A percentile compares a stretch with the other conserved stretches of the same genome.
phyloP scores from a whole-genome alignment of 345 rosid species.

The Eucalyptus brandiana region DNA sequence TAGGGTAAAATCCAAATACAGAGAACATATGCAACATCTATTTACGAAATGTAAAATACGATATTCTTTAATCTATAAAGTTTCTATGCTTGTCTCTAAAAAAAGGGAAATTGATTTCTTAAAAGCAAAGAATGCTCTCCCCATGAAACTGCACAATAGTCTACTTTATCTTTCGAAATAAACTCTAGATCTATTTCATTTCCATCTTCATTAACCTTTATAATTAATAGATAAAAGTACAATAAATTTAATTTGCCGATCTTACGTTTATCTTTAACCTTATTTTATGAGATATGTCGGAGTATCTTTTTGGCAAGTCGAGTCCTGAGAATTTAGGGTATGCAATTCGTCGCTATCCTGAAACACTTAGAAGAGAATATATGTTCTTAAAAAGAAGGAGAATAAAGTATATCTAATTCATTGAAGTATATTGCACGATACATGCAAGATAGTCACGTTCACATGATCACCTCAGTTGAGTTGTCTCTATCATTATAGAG shows the following conservation, averaged over 20 bases:
- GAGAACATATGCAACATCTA: background rate
- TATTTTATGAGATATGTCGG: background rate
- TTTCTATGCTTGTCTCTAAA: background rate
- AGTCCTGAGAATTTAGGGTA: background rate
- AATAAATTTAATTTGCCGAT: background rate
- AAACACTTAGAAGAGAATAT: background rate
- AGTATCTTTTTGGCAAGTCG: background rate
- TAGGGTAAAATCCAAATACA: background rate
- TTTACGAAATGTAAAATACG: background rate
- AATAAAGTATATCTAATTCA: background rate
- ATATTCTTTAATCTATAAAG: background rate
- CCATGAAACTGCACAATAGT: background rate
- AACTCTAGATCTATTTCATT: background rate
- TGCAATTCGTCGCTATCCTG: background rate
- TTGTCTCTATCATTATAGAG: background rate
- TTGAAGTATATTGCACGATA: background rate
- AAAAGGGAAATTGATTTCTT: background rate
- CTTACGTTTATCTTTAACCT: background rate
- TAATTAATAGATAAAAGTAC: background rate
- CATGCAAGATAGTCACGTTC: background rate
- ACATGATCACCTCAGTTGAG: too few species aligned
- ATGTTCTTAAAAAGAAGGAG: background rate
- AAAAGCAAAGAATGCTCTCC: background rate
- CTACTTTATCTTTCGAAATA: background rate
- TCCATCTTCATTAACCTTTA: background rate